A percentile compares a stretch with the other conserved stretches of the same genome.
Conservation (phyloP, 768 basidiomycete species). For the Leccinum olivaceopallidum region DNA sequence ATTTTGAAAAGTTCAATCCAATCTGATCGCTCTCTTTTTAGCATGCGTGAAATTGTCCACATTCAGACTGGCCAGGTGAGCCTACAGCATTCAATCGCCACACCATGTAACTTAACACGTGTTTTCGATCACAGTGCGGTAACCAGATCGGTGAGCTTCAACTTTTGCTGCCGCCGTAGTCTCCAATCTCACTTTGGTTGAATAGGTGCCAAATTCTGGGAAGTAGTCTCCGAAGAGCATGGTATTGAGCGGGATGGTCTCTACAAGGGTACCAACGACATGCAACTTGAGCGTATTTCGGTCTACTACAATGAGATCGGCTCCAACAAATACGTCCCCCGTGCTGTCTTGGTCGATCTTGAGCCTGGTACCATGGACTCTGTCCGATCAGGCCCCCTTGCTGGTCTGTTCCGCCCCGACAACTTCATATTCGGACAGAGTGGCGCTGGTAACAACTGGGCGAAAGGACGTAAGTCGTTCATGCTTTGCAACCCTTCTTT, state of each 20-base stretch:
- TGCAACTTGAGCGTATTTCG: conserved; percentile 96
- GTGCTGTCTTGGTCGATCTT: conserved; percentile 95
- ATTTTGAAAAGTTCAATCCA: conserved; percentile 13
- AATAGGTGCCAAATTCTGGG: conserved; percentile 93
- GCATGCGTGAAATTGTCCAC: conserved; percentile 99
- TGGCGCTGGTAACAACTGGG: conserved; percentile 99
- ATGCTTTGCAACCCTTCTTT: not conserved
- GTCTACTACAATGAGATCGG: conserved; percentile 99
- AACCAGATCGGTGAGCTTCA: conserved; percentile 91
- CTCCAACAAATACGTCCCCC: conserved; percentile 96
- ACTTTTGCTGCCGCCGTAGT: conserved; percentile 17
- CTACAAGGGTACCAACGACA: conserved; percentile 92
- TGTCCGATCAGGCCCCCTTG: conserved; percentile 86
- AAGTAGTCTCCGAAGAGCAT: conserved; percentile 98
- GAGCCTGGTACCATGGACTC: conserved; percentile 98
- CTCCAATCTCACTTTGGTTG: conserved; percentile 17
- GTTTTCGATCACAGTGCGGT: conserved; percentile 69
- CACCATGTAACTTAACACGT: conserved; percentile 27
- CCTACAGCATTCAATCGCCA: conserved; percentile 9
- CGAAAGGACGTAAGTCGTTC: conserved; percentile 88
- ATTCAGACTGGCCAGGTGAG: conserved; percentile 97
- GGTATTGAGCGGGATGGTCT: conserved; percentile 91
- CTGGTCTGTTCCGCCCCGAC: conserved; percentile 93
- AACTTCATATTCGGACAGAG: conserved; percentile 99
- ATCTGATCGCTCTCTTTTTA: conserved; percentile 39